Evolutionary conservation across 1,284 basidiomycete species (phyloP).

Genomic region (Trichosporon ovoides): DNA sequence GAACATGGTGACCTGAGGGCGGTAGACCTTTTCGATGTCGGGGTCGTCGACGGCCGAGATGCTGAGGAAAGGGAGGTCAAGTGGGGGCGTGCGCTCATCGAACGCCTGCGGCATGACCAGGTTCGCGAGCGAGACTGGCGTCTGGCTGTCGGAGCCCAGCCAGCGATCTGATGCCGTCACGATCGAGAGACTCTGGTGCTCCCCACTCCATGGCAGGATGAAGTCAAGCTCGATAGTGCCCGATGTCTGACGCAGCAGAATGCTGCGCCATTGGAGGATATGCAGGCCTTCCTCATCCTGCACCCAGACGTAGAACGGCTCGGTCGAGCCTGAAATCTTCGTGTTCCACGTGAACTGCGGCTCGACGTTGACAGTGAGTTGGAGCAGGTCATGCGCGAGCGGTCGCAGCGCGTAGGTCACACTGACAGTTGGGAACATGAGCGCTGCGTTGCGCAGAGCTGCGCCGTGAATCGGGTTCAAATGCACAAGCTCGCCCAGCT

Average conservation of each 20-base stretch:
- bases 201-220: conserved; percentile 64
- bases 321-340: conserved; percentile 67
- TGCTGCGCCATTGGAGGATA: conserved; percentile 76
- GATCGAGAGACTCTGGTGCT: conserved; percentile 64
- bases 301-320: conserved; percentile 95
- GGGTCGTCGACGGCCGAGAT: conserved; percentile 56
- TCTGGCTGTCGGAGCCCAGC: conserved; percentile 82
- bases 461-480: conserved; percentile 80
- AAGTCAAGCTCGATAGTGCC: conserved; percentile 67
- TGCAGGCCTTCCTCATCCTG: conserved; percentile 74
- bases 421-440: conserved; percentile 75
- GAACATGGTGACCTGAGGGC: conserved; percentile 55
- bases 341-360: conserved; percentile 79
- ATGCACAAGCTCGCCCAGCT: conserved; percentile 79
- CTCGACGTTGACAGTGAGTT: conserved; percentile 62
- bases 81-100: conserved; percentile 60
- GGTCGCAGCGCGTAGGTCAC: conserved; percentile 70
- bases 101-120: conserved; percentile 72
- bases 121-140: conserved; percentile 60
- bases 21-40: conserved; percentile 53
- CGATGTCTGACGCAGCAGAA: conserved; percentile 65
- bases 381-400: conserved; percentile 75
- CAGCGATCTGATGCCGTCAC: conserved; percentile 90
- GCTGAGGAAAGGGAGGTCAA: conserved; percentile 77
- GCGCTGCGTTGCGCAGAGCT: conserved; percentile 72